These are phyloP conservation scores for Aureobasidium sp. DNA, from an alignment of 2,329 filamentous ascomycete genomes.

Conservation along the genomic window DNA sequence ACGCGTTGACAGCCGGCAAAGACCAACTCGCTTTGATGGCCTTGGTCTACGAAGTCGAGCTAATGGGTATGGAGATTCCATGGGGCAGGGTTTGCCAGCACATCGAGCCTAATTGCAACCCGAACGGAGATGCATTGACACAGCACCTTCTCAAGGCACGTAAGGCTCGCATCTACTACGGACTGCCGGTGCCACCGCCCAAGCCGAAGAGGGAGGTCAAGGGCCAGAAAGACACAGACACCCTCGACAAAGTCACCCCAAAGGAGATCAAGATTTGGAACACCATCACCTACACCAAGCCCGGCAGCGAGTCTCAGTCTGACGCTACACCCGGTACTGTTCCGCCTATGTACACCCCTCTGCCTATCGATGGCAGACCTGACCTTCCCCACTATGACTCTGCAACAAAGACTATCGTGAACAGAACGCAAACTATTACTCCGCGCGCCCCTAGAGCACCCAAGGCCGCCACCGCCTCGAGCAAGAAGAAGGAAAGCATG, in stretches of 20 bases:
- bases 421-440: background rate
- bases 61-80: constrained; percentile 20
- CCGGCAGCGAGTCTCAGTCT: background rate
- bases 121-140: constrained; percentile 22
- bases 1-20: constrained; percentile 19
- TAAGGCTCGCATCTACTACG: constrained; percentile 18
- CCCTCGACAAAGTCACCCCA: background rate
- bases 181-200: constrained; percentile 20
- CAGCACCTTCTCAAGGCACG: constrained; percentile 24
- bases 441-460: background rate
- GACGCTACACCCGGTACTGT: background rate
- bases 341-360: background rate
- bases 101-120: constrained; percentile 11
- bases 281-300: background rate
- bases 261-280: background rate
- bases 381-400: background rate
- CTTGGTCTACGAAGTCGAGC: constrained; percentile 21
- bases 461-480: background rate
- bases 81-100: constrained; percentile 20
- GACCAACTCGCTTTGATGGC: constrained; percentile 25
- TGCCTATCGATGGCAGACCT: background rate
- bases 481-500: background rate
- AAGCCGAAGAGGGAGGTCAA: constrained; percentile 1
- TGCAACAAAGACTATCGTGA: background rate
- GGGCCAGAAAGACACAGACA: constrained; percentile 7